These are phyloP conservation scores for Metschnikowia continentalis DNA, from an alignment of 805 yeast genomes.

Conservation along the genomic window DNA sequence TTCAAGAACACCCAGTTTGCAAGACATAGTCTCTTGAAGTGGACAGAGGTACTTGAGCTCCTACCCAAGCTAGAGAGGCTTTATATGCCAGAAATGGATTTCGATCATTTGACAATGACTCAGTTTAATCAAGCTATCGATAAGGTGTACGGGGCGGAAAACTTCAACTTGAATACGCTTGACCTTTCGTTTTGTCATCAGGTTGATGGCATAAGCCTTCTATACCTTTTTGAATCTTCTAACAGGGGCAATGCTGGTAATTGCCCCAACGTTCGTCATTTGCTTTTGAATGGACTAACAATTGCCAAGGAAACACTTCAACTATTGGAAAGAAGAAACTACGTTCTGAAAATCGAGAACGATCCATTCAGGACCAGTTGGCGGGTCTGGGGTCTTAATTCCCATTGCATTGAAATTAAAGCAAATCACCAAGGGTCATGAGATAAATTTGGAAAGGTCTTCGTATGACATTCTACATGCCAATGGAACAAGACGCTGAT, in stretches of 20 bases:
- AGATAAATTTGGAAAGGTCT: not conserved
- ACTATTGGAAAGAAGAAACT: slow-evolving; percentile 16
- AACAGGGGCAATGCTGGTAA: slow-evolving; percentile 6
- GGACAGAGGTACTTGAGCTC: slow-evolving; percentile 10
- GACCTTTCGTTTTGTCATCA: slow-evolving; percentile 35
- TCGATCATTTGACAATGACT: slow-evolving; percentile 33
- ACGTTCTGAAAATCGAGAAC: slow-evolving; percentile 18
- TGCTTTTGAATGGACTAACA: slow-evolving; percentile 32
- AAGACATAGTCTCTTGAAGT: slow-evolving; percentile 8
- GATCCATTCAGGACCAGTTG: slow-evolving; percentile 28
- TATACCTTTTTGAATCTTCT: slow-evolving; percentile 24
- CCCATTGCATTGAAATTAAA: slow-evolving; percentile 13
- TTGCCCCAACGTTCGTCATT: not conserved
- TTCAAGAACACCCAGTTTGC: slow-evolving; percentile 14
- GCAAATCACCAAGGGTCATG: not conserved
- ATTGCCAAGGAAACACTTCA: slow-evolving; percentile 27
- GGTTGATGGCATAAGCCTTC: slow-evolving; percentile 38
- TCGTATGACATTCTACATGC: too few relatives aligned
- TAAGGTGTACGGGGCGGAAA: slow-evolving; percentile 13
- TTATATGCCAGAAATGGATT: slow-evolving; percentile 31
- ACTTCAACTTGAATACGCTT: slow-evolving; percentile 20
- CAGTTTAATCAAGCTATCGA: slow-evolving; percentile 26
- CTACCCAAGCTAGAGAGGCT: slow-evolving; percentile 22
- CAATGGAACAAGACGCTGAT: not conserved
- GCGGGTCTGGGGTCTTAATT: slow-evolving; percentile 35